Evolutionary conservation across 2,329 filamentous ascomycete species (phyloP), one percentile per base, ranked within the genome.

Genomic region (Davidsoniella virescens): DNA sequence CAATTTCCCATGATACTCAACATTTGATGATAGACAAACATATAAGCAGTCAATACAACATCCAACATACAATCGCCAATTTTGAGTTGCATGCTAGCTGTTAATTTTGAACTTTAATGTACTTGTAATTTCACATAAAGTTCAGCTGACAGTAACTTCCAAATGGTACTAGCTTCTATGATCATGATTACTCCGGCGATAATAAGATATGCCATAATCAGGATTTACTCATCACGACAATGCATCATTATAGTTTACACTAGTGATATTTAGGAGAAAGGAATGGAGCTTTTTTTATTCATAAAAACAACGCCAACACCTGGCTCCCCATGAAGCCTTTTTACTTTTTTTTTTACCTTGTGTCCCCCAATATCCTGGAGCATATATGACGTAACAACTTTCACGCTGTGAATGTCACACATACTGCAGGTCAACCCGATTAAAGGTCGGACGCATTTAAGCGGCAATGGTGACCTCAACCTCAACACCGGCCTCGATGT

Each of bases 401-500:
- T 20, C 20, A 23, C 23, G 18, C 12, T 5, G 17, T 23, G 10
- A 17, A 8, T 12, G 5, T 33, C 16, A 18, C 37, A n/a, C 8
- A 8, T 33, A 33, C 29, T 33, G 10, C 29, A 12, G 18, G 41
- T 16, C 41, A 44, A 25, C 18, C 39, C 25, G n/a, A 37, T 44
- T 26, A 2, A 26, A 18, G 8, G 17, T 12, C 33, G 12, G 36
- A 44, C 43, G 44, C 58, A 55, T 59, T 72, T 84, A 87, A 67
- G 85, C 84, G 66, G 85, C 85, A 66, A 92, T 92, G 67, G 85
- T 92, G 62, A 92, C 85, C 77, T 92, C 85, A 61, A 92, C 85
- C 77, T 92, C 85, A 65, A 92, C 85, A 74, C 85, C 85, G 59
- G 85, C 85, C 75, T 92, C 85, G 68, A 92, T 92, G 76, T 92